Conservation (phyloP, 2,329 filamentous ascomycete species). For the Oidium heveae region DNA sequence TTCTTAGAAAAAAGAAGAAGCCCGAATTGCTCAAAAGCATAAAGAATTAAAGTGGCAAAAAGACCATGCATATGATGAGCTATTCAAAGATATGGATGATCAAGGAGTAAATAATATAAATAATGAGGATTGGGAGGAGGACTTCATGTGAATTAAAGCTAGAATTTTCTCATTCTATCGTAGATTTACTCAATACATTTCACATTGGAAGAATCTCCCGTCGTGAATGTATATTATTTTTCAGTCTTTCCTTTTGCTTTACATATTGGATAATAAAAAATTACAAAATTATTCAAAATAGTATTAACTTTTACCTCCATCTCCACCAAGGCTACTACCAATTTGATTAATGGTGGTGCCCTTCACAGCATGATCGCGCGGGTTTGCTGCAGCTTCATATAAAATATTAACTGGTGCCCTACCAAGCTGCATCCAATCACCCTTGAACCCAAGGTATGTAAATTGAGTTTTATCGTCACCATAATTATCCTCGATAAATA, state of each 20-base stretch:
- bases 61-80: conserved; percentile 90
- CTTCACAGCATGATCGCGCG: conserved; percentile 54
- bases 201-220: no score
- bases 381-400: conserved; percentile 87
- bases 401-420: conserved; percentile 63
- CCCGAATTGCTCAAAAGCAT: conserved; percentile 46
- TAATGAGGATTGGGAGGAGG: conserved; percentile 53
- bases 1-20: conserved; percentile 49
- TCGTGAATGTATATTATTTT: no score
- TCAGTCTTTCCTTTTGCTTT: no score
- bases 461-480: conserved; percentile 51
- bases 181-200: no score
- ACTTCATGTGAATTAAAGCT: conserved; percentile 51
- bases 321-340: conserved; percentile 26
- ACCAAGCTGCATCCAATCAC: conserved; percentile 74
- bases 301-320: neutral
- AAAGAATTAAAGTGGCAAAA: conserved; percentile 83
- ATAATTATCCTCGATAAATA: conserved; percentile 90
- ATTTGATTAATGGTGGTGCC: conserved; percentile 28
- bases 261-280: neutral
- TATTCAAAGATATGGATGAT: conserved; percentile 66
- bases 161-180: no score
- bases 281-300: neutral
- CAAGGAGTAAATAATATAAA: conserved; percentile 64
- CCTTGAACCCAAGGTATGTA: conserved; percentile 75